Percentiles rank a stretch among this genome's conserved stretches.
Evolutionary conservation across 192 early-diverging fungal genomes (phyloP).

Genomic region (Coemansia reversa): DNA sequence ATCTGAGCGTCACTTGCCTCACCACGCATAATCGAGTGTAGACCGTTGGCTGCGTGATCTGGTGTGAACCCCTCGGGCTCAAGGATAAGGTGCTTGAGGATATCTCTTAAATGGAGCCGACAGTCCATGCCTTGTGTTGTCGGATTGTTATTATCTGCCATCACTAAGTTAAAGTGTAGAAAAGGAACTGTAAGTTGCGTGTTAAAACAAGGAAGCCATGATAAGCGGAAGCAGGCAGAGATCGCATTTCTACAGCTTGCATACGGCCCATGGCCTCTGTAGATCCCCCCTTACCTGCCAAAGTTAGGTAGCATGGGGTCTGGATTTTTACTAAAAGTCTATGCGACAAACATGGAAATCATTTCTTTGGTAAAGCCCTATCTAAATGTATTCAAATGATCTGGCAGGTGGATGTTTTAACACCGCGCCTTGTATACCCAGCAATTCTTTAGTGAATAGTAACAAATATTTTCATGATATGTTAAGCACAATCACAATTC

Average conservation of each 20-base stretch:
- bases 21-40: slow-evolving; percentile 75
- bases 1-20: slow-evolving; percentile 81
- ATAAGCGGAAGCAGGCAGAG: neutral
- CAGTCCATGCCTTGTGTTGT: slow-evolving; percentile 4
- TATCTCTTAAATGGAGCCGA: slow-evolving; percentile 43
- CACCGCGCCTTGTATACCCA: neutral
- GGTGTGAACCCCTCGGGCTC: slow-evolving; percentile 63
- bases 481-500: neutral
- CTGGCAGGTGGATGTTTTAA: neutral
- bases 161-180: neutral
- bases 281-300: neutral
- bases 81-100: slow-evolving; percentile 67
- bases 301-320: neutral
- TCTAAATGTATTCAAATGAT: neutral
- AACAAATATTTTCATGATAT: neutral
- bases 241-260: neutral
- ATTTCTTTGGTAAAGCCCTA: neutral
- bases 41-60: slow-evolving; percentile 58
- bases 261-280: neutral
- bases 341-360: neutral
- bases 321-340: neutral
- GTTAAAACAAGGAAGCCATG: neutral
- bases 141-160: neutral
- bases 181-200: neutral
- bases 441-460: neutral